Base-by-base conservation (phyloP, 2,329 filamentous ascomycete genomes). In the Fusarium sp. region DNA sequence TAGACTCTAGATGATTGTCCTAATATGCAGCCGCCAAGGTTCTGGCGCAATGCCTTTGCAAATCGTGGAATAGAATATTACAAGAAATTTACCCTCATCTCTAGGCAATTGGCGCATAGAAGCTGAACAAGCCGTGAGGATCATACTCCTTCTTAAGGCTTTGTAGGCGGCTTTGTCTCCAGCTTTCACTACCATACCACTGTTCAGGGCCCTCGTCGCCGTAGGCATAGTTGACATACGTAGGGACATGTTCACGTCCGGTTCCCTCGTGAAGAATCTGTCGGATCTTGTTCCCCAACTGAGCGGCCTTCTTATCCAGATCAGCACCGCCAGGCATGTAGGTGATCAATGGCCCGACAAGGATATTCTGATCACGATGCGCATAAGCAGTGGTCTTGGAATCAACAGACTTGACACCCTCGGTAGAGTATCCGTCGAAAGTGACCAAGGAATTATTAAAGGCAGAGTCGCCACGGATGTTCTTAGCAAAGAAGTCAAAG, bases 381-480 rank as follows among this genome's bases (percentile, higher is more conserved):
- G 63, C 66, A 19, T 70, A 73, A 2, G 70, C 69, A 8, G 54
- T 44, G 3, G 58, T 63, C 13, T 57, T 38, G 13, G 19, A 4
- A n/a, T 44, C 39, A 5, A 61, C 9, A 0, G 56, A 26, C 14
- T 62, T 62, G 24, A 73, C 80, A 4, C 81, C 85, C 21, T 81
- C 71, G 10, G 73, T 75, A 2, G 85, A 80, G 75, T 88, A 88
- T 14, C 83, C 84, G 70, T 89, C 86, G 55, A 88, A 84, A 80
- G 88, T 83, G 77, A 88, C 84, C 47, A 88, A 75, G 4, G 71
- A 70, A 19, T 44, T 52, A 46, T 47, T 63, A 21, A 72, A 70
- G 26, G 50, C 44, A 2, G 69, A 65, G 38, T 19, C 38, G 4
- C 46, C 55, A 2, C 46, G 43, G 17, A 58, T 53, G 13, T 64